Percentiles rank a stretch among this genome's conserved stretches.
phyloP scores from a whole-genome alignment of 108 stramenopile species.

The Tribonema minus region DNA sequence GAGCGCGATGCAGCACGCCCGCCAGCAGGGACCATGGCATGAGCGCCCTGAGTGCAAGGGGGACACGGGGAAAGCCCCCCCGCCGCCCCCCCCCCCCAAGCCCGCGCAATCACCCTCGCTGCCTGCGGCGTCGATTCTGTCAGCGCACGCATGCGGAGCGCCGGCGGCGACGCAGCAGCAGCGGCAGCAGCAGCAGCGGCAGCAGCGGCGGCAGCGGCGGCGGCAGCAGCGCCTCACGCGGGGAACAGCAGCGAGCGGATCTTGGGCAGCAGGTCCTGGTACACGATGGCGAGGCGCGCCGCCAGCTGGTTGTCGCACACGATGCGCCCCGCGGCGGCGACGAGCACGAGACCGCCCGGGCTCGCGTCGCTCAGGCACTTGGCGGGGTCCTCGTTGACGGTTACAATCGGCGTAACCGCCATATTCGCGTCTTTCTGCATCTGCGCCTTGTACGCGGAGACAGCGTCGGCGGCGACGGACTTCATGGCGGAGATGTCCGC shows the following conservation, averaged over 20 bases:
- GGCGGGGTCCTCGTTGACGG: constrained; percentile 66
- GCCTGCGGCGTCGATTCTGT: too few species aligned
- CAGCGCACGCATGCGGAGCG: too few species aligned
- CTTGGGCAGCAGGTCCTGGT: constrained; percentile 85
- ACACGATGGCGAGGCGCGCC: constrained; percentile 76
- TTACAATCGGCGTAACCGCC: constrained; percentile 72
- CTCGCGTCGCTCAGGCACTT: constrained; percentile 49
- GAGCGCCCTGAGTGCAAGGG: too few species aligned
- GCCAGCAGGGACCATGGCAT: too few species aligned
- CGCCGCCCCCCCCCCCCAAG: too few species aligned
- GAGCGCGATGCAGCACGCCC: too few species aligned
- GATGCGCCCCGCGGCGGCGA: constrained; percentile 83
- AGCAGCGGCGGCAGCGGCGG: neutral
- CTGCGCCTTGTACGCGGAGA: constrained; percentile 81
- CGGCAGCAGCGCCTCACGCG: neutral
- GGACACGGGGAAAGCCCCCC: too few species aligned
- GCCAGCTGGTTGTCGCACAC: constrained; percentile 94
- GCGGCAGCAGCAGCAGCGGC: too few species aligned
- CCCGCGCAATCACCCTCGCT: too few species aligned
- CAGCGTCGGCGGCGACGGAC: constrained; percentile 69
- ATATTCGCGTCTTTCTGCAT: constrained; percentile 81
- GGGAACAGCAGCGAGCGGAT: constrained; percentile 63
- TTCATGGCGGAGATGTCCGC: constrained; percentile 76
- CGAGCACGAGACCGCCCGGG: constrained; percentile 82
- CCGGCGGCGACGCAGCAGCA: too few species aligned